Base-by-base conservation (phyloP, 805 yeast genomes). In the Starmerella vaccinii region DNA sequence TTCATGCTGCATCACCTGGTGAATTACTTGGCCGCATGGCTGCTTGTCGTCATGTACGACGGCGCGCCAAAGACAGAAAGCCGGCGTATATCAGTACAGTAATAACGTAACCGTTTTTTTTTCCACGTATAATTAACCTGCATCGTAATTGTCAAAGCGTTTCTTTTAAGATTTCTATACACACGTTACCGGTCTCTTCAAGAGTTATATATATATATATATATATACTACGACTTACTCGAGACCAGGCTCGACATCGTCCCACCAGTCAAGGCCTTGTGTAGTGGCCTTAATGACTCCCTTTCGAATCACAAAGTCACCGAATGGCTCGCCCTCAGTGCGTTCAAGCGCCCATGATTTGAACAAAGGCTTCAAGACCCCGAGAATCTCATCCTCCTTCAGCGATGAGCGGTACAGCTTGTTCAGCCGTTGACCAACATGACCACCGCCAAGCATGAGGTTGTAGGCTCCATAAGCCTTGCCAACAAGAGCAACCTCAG, bases 261-360 rank as follows among this genome's bases (percentile, higher is more conserved):
- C 97, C 74, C 94, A 95, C 86, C 92, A 89, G 66, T 78, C 82
- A 66, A 82, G 85, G 56, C 97, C 97, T 67, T 86, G 95, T 41
- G 78, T 69, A 26, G 97, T 89, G 55, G 89, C 92, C 62, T 80
- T 81, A 64, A 90, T 87, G 52, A 86, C 77, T n/a, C 94, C 95
- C 45, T 72, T 76, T 70, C 97, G 80, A 57, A 90, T 76, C 57
- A 84, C 77, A 73, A 84, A 90, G 66, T 90, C 97, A 64, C 97
- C 97, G 62, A 90, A 90, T 49, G 86, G 96, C 68, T 90, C 97
- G 51, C 87, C 90, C 9, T 88, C 94, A 40, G 76, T 66, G 71
- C 97, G 81, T 69, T 90, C 97, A 60, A 84, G 71, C 38, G 95
- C 82, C 96, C 97, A 90, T 68, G 85, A 80, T 75, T 87, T 85